Evolutionary conservation across 78 protist genomes (phyloP).

Genomic region (Planoprotostelium fungivorum): DNA sequence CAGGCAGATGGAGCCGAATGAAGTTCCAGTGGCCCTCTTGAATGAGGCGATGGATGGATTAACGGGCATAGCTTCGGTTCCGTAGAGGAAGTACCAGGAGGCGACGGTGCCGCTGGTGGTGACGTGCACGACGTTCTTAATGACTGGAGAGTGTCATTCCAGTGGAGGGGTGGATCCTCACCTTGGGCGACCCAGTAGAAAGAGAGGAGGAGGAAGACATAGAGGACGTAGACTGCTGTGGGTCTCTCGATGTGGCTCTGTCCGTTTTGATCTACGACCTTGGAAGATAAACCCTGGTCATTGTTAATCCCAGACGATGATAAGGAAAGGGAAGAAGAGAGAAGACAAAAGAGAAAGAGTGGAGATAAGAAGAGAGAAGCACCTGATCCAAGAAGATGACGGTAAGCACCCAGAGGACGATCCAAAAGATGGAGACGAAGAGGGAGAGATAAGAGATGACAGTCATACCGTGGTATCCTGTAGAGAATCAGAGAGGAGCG

Average conservation of each 20-base stretch:
- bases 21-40: slow-evolving; percentile 51
- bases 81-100: slow-evolving; percentile 67
- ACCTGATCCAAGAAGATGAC: background rate
- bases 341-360: no score
- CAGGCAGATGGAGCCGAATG: slow-evolving; percentile 76
- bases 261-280: no score
- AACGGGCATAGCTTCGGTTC: slow-evolving; percentile 9
- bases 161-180: background rate
- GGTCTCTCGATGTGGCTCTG: background rate
- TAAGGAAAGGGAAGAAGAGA: no score
- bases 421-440: slow-evolving; percentile 27
- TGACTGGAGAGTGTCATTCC: slow-evolving; percentile 22
- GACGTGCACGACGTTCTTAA: slow-evolving; percentile 69
- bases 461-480: slow-evolving; percentile 20
- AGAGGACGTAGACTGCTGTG: background rate
- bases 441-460: slow-evolving; percentile 11
- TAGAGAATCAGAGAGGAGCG: background rate
- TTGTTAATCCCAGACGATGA: no score
- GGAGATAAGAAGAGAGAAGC: no score
- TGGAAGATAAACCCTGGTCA: no score
- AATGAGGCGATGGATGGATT: slow-evolving; percentile 36
- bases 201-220: slow-evolving; percentile 35
- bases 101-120: slow-evolving; percentile 61
- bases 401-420: slow-evolving; percentile 2
- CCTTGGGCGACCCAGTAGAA: slow-evolving; percentile 61